phyloP scores from a whole-genome alignment of 2,329 filamentous ascomycete genomes.

The Furcasterigmium sp. region DNA sequence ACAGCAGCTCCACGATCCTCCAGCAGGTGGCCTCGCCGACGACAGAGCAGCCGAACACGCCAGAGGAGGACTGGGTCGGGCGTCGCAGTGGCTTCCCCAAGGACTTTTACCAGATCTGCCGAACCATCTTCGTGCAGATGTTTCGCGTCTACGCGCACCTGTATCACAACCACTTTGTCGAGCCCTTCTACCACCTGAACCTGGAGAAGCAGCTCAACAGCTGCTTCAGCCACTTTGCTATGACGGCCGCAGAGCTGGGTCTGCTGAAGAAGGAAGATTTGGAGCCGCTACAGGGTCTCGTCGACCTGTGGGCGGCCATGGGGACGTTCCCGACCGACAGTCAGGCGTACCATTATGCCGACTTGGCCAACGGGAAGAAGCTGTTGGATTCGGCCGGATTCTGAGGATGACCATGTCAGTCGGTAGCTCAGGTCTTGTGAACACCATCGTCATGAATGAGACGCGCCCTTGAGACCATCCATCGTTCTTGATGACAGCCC shows the following conservation, averaged over 20 bases:
- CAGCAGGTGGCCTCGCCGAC: not conserved
- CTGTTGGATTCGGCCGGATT: constrained; percentile 15
- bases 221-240: constrained; percentile 67
- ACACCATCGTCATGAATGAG: not conserved
- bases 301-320: constrained; percentile 74
- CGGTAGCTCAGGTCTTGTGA: not conserved
- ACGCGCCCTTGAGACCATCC: no score
- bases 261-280: constrained; percentile 72
- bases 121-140: constrained; percentile 81
- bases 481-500: no score
- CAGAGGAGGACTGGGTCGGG: constrained; percentile 65
- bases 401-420: not conserved
- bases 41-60: constrained; percentile 17
- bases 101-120: constrained; percentile 72
- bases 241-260: constrained; percentile 61
- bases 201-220: constrained; percentile 65
- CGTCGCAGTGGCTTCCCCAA: constrained; percentile 76
- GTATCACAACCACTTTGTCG: constrained; percentile 78
- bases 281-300: constrained; percentile 77
- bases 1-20: constrained; percentile 33
- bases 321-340: constrained; percentile 65
- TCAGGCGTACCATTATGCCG: constrained; percentile 46
- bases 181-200: constrained; percentile 67
- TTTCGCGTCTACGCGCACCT: constrained; percentile 87
- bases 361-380: constrained; percentile 39